Conservation (phyloP, 2,329 filamentous ascomycete species). For the Thermoascus crustaceus region DNA sequence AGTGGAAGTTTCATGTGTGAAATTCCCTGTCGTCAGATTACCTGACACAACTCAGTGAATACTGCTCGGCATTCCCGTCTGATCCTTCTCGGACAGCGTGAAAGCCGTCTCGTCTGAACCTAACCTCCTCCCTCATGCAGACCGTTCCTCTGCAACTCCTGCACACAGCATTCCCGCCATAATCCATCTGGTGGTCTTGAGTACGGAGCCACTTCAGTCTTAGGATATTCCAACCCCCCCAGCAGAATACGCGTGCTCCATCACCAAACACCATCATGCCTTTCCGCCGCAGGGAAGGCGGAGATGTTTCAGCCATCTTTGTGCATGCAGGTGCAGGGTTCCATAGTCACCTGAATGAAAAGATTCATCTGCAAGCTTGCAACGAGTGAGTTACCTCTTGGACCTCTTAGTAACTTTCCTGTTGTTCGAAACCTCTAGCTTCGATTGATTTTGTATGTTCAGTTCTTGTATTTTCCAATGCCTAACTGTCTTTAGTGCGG, state of each 20-base stretch:
- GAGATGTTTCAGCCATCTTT: constrained; percentile 68
- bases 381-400: constrained; percentile 59
- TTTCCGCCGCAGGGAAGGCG: constrained; percentile 28
- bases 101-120: too few species aligned
- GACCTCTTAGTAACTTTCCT: too few species aligned
- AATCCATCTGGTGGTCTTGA: neutral
- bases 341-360: constrained; percentile 80
- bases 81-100: too few species aligned
- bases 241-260: too few species aligned
- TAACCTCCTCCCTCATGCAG: neutral
- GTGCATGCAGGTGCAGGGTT: constrained; percentile 94
- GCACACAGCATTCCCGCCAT: neutral
- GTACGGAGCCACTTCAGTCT: neutral
- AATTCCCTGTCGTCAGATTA: too few species aligned
- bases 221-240: constrained; percentile 1
- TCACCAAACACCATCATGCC: constrained; percentile 27
- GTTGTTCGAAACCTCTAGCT: too few species aligned
- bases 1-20: too few species aligned
- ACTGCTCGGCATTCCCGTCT: too few species aligned
- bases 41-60: too few species aligned
- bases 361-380: constrained; percentile 75
- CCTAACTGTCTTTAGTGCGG: constrained; percentile 52
- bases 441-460: too few species aligned
- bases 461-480: constrained; percentile 6
- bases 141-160: neutral